Conservation (phyloP, 2,329 filamentous ascomycete species). For the Penicillium corylophilum region DNA sequence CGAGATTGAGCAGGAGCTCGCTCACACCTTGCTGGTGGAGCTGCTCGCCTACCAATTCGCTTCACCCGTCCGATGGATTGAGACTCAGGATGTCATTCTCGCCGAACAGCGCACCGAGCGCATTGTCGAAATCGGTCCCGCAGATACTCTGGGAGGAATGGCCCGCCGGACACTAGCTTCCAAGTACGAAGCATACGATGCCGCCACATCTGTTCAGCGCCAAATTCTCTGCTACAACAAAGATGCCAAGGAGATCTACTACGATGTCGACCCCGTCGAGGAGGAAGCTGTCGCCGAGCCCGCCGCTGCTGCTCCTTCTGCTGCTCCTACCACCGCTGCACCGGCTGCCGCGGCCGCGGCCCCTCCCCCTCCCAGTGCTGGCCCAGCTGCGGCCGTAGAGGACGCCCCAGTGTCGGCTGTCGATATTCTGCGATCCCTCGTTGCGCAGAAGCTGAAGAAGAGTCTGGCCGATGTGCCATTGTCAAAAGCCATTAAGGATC, state of each 20-base stretch:
- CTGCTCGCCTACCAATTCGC: slow-evolving; percentile 99
- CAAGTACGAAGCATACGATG: slow-evolving; percentile 98
- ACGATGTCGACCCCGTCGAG: slow-evolving; percentile 92
- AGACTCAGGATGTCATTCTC: slow-evolving; percentile 99
- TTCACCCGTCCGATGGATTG: slow-evolving; percentile 98
- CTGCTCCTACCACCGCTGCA: slow-evolving; percentile 40
- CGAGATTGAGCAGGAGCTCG: slow-evolving; percentile 98
- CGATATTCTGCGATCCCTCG: slow-evolving; percentile 82
- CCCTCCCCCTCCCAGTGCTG: slow-evolving; percentile 66
- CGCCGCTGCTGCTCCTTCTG: slow-evolving; percentile 37
- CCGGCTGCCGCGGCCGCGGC: slow-evolving; percentile 54
- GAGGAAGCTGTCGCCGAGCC: slow-evolving; percentile 69
- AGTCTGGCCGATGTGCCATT: slow-evolving; percentile 81
- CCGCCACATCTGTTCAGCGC: slow-evolving; percentile 90
- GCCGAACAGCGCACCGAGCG: slow-evolving; percentile 94
- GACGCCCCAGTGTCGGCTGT: slow-evolving; percentile 85
- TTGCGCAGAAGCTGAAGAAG: slow-evolving; percentile 99
- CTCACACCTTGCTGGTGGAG: slow-evolving; percentile 97
- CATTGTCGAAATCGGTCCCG: slow-evolving; percentile 95
- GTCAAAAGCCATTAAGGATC: slow-evolving; percentile 96
- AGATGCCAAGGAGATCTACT: slow-evolving; percentile 98
- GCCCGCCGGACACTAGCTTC: slow-evolving; percentile 91
- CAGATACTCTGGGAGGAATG: slow-evolving; percentile 96
- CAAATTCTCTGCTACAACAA: slow-evolving; percentile 99
- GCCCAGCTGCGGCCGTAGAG: slow-evolving; percentile 80